These are phyloP conservation scores for Triticum aestivum DNA, from an alignment of 176 grass and related monocot species.

Conservation along the genomic window IWGSC_CS_RefSeq_v2.1 NC_057813.1:744229937-744230436, in stretches of 20 bases:
- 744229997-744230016: background rate
- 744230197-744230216: constrained; percentile 54
- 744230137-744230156: constrained; percentile 37
- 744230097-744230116: background rate
- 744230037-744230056: background rate
- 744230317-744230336: constrained; percentile 52
- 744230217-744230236: constrained; percentile 31
- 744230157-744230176: constrained; percentile 55
- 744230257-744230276: constrained; percentile 49
- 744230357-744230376: constrained; percentile 44
- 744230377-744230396: constrained; percentile 62
- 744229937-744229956: too few species aligned
- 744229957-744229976: too few species aligned
- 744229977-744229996: too few species aligned
- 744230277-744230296: constrained; percentile 45
- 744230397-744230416: constrained; percentile 63
- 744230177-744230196: constrained; percentile 63
- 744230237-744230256: constrained; percentile 57
- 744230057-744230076: background rate
- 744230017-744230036: background rate
- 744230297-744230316: constrained; percentile 34
- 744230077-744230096: background rate
- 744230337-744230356: constrained; percentile 48
- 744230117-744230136: background rate
- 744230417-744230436: constrained; percentile 42